Conservation (phyloP, 129 eudicot species). For the Ambrosia trifida region DNA sequence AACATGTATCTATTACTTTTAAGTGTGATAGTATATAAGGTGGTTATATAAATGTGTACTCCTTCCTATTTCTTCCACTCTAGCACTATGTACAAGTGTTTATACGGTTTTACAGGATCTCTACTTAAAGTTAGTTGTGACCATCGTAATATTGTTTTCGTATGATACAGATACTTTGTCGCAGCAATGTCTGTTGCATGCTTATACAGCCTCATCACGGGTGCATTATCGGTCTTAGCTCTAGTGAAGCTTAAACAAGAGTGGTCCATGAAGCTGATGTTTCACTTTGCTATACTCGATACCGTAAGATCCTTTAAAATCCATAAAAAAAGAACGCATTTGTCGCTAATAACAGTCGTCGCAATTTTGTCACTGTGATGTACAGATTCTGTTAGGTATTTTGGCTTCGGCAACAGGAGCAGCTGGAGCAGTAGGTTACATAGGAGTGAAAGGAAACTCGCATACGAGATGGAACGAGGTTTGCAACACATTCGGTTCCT, state of each 20-base stretch:
- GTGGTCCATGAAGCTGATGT: constrained; percentile 31
- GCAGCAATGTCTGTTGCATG: constrained; percentile 62
- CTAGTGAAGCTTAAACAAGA: constrained; percentile 36
- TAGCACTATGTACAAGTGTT: background rate
- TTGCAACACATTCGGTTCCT: constrained; percentile 48
- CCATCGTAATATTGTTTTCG: no score
- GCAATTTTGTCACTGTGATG: background rate
- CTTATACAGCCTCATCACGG: constrained; percentile 55
- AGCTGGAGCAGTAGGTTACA: constrained; percentile 65
- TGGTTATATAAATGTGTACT: background rate
- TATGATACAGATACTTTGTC: constrained; percentile 56
- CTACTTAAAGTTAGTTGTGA: no score
- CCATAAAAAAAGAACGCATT: background rate
- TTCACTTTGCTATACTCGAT: constrained; percentile 52
- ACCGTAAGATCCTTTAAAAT: constrained; percentile 44
- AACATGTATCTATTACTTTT: background rate
- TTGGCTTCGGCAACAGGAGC: constrained; percentile 71
- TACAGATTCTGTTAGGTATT: constrained; percentile 69
- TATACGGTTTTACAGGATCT: background rate
- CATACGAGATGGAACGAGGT: constrained; percentile 57
- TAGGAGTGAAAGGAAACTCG: constrained; percentile 66
- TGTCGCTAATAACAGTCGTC: background rate
- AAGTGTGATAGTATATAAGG: background rate
- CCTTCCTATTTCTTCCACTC: background rate
- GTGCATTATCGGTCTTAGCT: constrained; percentile 29